These are phyloP conservation scores for Henckelia pumila DNA, from an alignment of 257 asterid genomes.

Conservation along the genomic window DNA sequence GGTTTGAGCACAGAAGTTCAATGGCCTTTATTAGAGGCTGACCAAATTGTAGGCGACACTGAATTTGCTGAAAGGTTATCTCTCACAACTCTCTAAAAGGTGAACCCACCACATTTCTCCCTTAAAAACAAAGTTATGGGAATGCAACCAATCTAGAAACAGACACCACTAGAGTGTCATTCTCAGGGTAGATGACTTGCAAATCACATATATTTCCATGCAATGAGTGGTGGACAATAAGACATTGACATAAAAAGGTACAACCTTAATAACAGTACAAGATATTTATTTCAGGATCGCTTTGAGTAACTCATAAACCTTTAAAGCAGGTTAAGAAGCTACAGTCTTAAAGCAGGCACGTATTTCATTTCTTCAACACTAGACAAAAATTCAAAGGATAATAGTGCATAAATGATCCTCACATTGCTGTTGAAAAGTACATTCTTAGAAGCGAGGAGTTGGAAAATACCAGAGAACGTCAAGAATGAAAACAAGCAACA, in stretches of 20 bases:
- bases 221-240: not conserved
- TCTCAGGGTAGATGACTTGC: constrained; percentile 1
- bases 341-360: constrained; percentile 2
- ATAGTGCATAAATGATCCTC: not conserved
- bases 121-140: not conserved
- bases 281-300: constrained; percentile 3
- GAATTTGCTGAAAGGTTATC: not conserved
- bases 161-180: constrained; percentile 1
- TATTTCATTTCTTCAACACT: constrained; percentile 14
- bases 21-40: not conserved
- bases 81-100: not conserved
- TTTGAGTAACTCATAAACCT: constrained; percentile 19
- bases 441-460: constrained; percentile 8
- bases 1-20: not conserved
- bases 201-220: constrained; percentile 1
- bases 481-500: constrained; percentile 67
- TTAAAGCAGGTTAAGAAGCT: constrained; percentile 1
- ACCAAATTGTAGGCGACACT: not conserved
- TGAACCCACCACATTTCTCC: not conserved
- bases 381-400: constrained; percentile 4
- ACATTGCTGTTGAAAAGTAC: constrained; percentile 11
- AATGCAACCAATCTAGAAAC: constrained; percentile 11
- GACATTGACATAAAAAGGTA: not conserved
- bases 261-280: not conserved
- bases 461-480: constrained; percentile 76